Percentiles rank a stretch among this genome's conserved stretches.
Conservation (phyloP, 225 moss, liverwort and hornwort genomes). For the Anthoceros angustus region DNA sequence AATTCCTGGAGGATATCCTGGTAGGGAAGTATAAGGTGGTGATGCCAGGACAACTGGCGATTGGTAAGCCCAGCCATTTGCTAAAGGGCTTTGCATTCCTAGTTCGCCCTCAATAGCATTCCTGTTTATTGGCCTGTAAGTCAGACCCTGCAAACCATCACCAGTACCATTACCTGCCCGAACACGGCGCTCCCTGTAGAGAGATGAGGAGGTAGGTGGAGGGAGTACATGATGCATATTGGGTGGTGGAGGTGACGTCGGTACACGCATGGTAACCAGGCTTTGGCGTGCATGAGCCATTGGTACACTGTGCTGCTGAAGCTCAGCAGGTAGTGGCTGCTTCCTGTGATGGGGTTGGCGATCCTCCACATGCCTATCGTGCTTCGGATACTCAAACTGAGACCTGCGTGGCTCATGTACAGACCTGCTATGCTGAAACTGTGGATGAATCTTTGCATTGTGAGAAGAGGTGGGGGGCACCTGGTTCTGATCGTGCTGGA, state of each 20-base stretch:
- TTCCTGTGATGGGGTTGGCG: conserved; percentile 37
- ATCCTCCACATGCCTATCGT: conserved; percentile 48
- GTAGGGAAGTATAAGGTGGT: background rate
- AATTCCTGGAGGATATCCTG: conserved; percentile 25
- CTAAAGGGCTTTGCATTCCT: background rate
- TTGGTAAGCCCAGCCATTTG: background rate
- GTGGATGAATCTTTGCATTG: conserved; percentile 17
- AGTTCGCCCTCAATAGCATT: background rate
- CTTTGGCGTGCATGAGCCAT: conserved; percentile 34
- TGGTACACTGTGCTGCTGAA: conserved; percentile 22
- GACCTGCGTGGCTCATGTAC: conserved; percentile 34
- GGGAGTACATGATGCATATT: conserved; percentile 49
- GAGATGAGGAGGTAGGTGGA: conserved; percentile 24
- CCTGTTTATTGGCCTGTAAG: background rate
- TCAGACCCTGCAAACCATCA: background rate
- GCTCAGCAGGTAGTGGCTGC: conserved; percentile 34
- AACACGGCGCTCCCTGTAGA: conserved; percentile 23
- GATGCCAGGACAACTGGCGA: background rate
- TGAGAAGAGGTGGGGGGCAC: conserved; percentile 13
- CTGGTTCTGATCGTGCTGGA: conserved; percentile 17
- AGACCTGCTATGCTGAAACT: conserved; percentile 23
- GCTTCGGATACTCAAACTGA: conserved; percentile 26
- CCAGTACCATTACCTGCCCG: conserved; percentile 14
- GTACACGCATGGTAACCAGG: conserved; percentile 39
- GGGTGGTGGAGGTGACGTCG: conserved; percentile 38